phyloP scores from a whole-genome alignment of 2,329 filamentous ascomycete genomes.

The Fusarium aywerte region DNA sequence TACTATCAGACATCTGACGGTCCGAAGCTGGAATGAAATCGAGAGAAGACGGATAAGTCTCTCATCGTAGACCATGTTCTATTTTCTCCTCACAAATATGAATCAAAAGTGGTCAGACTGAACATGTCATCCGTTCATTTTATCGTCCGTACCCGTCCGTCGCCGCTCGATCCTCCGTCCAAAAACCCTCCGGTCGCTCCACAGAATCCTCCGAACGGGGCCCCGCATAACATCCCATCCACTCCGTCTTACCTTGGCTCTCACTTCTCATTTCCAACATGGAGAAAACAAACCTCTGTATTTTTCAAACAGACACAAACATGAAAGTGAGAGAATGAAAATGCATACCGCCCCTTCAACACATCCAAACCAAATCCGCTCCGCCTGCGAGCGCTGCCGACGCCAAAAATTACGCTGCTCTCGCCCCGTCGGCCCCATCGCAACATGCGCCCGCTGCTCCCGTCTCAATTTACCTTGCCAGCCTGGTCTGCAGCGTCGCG shows the following conservation, averaged over 20 bases:
- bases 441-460: slow-evolving; percentile 46
- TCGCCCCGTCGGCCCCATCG: slow-evolving; percentile 36
- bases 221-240: background rate
- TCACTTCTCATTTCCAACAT: background rate
- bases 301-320: background rate
- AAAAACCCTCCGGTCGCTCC: slow-evolving; percentile 7
- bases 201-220: slow-evolving; percentile 5
- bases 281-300: background rate
- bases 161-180: background rate
- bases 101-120: too few relatives aligned
- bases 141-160: background rate
- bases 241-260: background rate
- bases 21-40: too few relatives aligned
- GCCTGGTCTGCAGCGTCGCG: slow-evolving; percentile 47
- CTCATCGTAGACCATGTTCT: too few relatives aligned
- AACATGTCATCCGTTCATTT: background rate
- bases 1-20: background rate
- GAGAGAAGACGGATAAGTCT: too few relatives aligned
- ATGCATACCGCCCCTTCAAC: slow-evolving; percentile 33
- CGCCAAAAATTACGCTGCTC: slow-evolving; percentile 50
- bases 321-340: fast-evolving
- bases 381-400: slow-evolving; percentile 50
- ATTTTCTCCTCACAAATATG: too few relatives aligned
- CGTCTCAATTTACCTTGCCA: slow-evolving; percentile 47
- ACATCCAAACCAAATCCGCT: slow-evolving; percentile 50